phyloP scores from a whole-genome alignment of 2,329 filamentous ascomycete species.

The Bipolaris oryzae region DNA sequence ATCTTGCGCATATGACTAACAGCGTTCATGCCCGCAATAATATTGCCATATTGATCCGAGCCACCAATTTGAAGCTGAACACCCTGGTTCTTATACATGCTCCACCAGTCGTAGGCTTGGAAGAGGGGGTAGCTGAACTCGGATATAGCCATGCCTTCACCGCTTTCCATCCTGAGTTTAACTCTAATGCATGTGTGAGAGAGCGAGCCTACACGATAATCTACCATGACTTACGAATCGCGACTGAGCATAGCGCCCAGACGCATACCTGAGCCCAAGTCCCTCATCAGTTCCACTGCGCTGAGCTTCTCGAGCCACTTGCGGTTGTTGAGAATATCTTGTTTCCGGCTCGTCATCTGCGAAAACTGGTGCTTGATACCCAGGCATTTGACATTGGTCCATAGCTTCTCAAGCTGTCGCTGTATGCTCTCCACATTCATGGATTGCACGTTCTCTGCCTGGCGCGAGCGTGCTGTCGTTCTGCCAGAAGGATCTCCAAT shows the following conservation, averaged over 20 bases:
- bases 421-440: conserved; percentile 72
- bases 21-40: conserved; percentile 84
- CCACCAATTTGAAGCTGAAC: conserved; percentile 91
- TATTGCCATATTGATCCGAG: conserved; percentile 96
- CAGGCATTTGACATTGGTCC: conserved; percentile 72
- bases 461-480: conserved; percentile 63
- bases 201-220: too few relatives aligned
- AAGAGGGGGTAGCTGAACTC: conserved; percentile 94
- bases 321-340: conserved; percentile 78
- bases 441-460: conserved; percentile 59
- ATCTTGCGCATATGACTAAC: conserved; percentile 73
- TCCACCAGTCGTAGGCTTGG: conserved; percentile 97
- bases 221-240: conserved; percentile 71
- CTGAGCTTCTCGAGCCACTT: conserved; percentile 77
- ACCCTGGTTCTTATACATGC: conserved; percentile 71
- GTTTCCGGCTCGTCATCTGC: conserved; percentile 68
- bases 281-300: conserved; percentile 75
- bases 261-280: conserved; percentile 74
- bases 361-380: conserved; percentile 69
- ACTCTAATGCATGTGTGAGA: conserved; percentile 58
- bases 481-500: conserved; percentile 81
- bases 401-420: conserved; percentile 73
- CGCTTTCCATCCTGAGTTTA: conserved; percentile 80
- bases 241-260: conserved; percentile 86
- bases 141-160: conserved; percentile 90